phyloP scores from a whole-genome alignment of 129 eudicot species.

The Flaveria brownii region DNA sequence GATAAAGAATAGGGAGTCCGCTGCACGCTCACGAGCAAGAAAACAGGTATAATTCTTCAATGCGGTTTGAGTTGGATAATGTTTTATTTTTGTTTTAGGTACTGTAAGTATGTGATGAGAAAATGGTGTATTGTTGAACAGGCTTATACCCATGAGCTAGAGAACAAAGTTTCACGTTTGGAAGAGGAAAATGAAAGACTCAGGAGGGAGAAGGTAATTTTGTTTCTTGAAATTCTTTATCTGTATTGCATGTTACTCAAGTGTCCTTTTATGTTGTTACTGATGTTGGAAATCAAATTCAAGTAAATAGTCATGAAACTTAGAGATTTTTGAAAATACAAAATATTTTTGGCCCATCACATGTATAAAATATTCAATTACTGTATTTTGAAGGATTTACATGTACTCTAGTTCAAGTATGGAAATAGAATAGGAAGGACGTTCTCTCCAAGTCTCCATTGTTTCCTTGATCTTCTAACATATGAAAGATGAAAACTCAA shows the following conservation, averaged over 20 bases:
- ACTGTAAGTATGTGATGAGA: slow-evolving; percentile 7
- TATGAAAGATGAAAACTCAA: not conserved
- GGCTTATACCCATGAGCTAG: slow-evolving; percentile 97
- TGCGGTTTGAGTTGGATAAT: not conserved
- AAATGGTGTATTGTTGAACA: slow-evolving; percentile 33
- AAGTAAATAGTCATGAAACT: not conserved
- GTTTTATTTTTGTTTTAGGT: not conserved
- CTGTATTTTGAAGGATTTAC: not conserved
- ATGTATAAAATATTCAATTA: not conserved
- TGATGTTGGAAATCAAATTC: not conserved
- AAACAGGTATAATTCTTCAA: slow-evolving; percentile 45
- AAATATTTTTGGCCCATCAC: not conserved
- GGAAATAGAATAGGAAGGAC: not conserved
- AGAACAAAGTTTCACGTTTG: slow-evolving; percentile 84
- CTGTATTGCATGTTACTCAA: slow-evolving; percentile 14
- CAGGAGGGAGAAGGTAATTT: slow-evolving; percentile 62
- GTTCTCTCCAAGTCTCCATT: not conserved
- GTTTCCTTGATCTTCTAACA: not conserved
- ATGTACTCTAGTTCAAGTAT: not conserved
- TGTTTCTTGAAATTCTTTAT: slow-evolving; percentile 3
- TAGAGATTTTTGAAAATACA: not conserved
- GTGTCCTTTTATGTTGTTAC: not conserved
- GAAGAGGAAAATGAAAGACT: slow-evolving; percentile 95
- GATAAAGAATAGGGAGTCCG: slow-evolving; percentile 70
- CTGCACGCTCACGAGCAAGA: slow-evolving; percentile 64